Percentiles rank a stretch among this genome's conserved stretches.
Evolutionary conservation across 768 basidiomycete genomes (phyloP).

Genomic region (Trametes meyenii): DNA sequence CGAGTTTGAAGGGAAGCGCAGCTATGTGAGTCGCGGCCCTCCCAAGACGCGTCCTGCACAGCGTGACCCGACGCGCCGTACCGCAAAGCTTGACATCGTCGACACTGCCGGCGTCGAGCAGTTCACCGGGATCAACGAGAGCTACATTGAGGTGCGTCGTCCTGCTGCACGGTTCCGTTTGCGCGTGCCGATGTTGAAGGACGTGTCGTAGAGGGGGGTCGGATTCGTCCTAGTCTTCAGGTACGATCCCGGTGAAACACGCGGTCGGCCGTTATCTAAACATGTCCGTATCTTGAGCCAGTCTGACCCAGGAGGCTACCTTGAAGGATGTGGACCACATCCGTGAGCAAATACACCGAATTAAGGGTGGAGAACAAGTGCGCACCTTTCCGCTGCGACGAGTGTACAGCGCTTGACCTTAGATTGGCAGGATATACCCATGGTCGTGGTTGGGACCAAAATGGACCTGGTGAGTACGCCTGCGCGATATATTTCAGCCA

Average conservation of each 20-base stretch:
- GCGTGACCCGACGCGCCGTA: neutral
- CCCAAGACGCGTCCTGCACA: slow-evolving; percentile 3
- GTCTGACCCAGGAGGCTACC: slow-evolving; percentile 80
- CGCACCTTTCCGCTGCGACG: slow-evolving; percentile 23
- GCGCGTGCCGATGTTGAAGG: neutral
- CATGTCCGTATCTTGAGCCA: slow-evolving; percentile 32
- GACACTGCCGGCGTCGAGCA: slow-evolving; percentile 89
- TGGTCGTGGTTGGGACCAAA: slow-evolving; percentile 87
- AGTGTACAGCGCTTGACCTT: neutral
- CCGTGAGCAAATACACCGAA: slow-evolving; percentile 78
- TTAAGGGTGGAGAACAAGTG: slow-evolving; percentile 72
- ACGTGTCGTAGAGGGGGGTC: slow-evolving; percentile 54
- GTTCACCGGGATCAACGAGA: slow-evolving; percentile 78
- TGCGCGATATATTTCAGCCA: neutral
- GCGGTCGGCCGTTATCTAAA: neutral
- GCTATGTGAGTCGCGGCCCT: slow-evolving; percentile 51
- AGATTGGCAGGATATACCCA: slow-evolving; percentile 59
- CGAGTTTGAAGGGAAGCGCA: slow-evolving; percentile 55
- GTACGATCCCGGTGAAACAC: slow-evolving; percentile 35
- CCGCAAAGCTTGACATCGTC: slow-evolving; percentile 68
- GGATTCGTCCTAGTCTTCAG: slow-evolving; percentile 87
- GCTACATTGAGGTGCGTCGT: slow-evolving; percentile 72
- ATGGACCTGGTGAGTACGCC: slow-evolving; percentile 58
- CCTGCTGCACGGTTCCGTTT: neutral
- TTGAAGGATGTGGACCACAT: slow-evolving; percentile 79